A percentile compares a stretch with the other conserved stretches of the same genome.
Conservation (phyloP, 2,329 filamentous ascomycete species). For the Dendrostoma leiphaemia region DNA sequence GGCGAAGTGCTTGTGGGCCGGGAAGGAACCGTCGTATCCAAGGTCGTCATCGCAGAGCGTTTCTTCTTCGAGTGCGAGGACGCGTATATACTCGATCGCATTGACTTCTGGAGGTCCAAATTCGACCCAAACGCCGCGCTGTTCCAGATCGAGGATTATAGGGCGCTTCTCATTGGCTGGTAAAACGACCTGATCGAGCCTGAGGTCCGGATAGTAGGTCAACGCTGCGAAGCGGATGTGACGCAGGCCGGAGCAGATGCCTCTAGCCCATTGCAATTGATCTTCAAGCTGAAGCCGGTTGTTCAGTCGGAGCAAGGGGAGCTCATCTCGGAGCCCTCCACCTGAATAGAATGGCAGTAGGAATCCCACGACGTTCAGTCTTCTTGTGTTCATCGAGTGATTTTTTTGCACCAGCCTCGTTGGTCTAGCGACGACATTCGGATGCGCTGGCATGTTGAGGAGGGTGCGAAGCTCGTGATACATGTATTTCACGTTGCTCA, state of each 20-base stretch:
- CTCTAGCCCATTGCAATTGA: constrained; percentile 52
- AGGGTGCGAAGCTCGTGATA: constrained; percentile 60
- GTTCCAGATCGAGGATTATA: constrained; percentile 62
- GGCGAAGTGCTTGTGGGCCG: constrained; percentile 35
- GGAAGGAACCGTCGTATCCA: constrained; percentile 30
- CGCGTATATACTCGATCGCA: constrained; percentile 55
- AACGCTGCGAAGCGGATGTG: constrained; percentile 45
- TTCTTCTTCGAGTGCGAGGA: constrained; percentile 49
- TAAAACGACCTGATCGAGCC: constrained; percentile 58
- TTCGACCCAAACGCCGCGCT: constrained; percentile 61
- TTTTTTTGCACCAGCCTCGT: constrained; percentile 54
- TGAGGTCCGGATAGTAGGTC: constrained; percentile 57
- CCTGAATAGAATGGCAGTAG: constrained; percentile 51
- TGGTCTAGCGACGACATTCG: constrained; percentile 51
- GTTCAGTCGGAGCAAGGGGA: constrained; percentile 51
- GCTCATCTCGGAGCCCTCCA: constrained; percentile 54
- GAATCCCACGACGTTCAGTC: constrained; percentile 56
- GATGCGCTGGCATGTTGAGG: constrained; percentile 49
- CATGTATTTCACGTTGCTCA: constrained; percentile 56
- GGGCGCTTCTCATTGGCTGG: constrained; percentile 40
- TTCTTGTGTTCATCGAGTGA: constrained; percentile 55
- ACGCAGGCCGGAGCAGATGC: constrained; percentile 49
- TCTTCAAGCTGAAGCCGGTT: constrained; percentile 38
- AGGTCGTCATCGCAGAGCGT: constrained; percentile 35
- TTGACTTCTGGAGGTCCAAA: constrained; percentile 61